These are phyloP conservation scores for Harringtonia lauricola DNA, from an alignment of 2,329 filamentous ascomycete genomes.

Conservation along the genomic window DNA sequence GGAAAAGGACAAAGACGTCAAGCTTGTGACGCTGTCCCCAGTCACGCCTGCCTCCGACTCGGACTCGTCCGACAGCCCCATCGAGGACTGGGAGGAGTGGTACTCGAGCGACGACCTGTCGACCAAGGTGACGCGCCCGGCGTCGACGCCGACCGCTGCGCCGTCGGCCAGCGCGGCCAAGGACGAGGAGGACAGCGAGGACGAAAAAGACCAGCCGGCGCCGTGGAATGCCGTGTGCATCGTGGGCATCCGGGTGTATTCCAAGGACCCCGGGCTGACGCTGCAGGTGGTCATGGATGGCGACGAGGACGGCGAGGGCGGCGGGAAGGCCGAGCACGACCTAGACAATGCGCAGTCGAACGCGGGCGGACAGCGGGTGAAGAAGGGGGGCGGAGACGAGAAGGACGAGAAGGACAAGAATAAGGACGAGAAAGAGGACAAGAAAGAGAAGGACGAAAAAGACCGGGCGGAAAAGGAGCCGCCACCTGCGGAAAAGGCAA, in stretches of 20 bases:
- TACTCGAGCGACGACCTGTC: conserved; percentile 49
- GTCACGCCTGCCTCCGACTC: conserved; percentile 24
- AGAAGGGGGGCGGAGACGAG: conserved; percentile 10
- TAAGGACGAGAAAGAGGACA: conserved; percentile 15
- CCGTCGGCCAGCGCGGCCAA: conserved; percentile 21
- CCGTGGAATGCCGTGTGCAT: conserved; percentile 55
- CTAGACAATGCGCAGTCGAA: conserved; percentile 47
- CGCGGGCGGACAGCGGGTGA: conserved; percentile 32
- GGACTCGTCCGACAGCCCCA: conserved; percentile 48
- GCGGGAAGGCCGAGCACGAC: conserved; percentile 42
- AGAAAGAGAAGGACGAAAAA: neutral
- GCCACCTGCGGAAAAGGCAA: too few relatives aligned
- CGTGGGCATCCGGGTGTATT: conserved; percentile 49
- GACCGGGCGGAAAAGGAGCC: neutral
- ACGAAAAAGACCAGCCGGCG: conserved; percentile 38
- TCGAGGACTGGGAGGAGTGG: conserved; percentile 47
- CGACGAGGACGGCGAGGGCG: conserved; percentile 38
- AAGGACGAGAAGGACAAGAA: conserved; percentile 7
- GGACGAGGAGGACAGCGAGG: conserved; percentile 38
- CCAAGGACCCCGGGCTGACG: conserved; percentile 41
- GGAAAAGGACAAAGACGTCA: too few relatives aligned
- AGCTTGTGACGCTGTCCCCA: too few relatives aligned
- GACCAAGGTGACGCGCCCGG: conserved; percentile 22
- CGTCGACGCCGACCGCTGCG: neutral
- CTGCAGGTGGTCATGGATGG: conserved; percentile 46